phyloP scores from a whole-genome alignment of 345 rosid genomes.

The Firmiana major region DNA sequence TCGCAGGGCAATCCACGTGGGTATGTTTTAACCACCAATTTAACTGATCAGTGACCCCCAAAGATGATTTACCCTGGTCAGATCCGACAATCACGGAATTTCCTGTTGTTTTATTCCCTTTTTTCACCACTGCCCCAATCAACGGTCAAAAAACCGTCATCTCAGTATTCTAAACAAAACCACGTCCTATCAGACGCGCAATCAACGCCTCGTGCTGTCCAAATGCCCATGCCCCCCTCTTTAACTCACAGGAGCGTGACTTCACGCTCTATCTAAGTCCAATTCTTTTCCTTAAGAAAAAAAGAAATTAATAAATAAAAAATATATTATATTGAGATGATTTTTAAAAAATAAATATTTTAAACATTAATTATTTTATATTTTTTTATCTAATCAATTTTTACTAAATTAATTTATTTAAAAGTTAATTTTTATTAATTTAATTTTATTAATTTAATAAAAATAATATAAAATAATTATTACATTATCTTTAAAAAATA shows the following conservation, averaged over 20 bases:
- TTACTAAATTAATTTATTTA: too few species aligned
- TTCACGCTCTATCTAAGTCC: background rate
- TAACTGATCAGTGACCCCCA: background rate
- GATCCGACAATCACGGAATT: constrained; percentile 35
- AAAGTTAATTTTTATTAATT: too few species aligned
- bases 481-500: too few species aligned
- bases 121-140: background rate
- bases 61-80: constrained; percentile 18
- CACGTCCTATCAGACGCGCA: background rate
- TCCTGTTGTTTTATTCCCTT: background rate
- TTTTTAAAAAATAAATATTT: too few species aligned
- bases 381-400: too few species aligned
- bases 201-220: background rate
- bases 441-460: too few species aligned
- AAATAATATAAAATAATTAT: too few species aligned
- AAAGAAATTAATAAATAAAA: too few species aligned
- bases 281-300: too few species aligned
- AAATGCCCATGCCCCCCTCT: background rate
- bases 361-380: too few species aligned
- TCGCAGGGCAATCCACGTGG: constrained; percentile 33
- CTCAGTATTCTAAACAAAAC: background rate
- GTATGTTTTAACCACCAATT: constrained; percentile 22
- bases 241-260: background rate
- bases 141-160: constrained; percentile 27
- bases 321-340: too few species aligned